These are phyloP conservation scores for Musa schizocarpa DNA, from an alignment of 176 grass and related monocot species.

Conservation along the genomic window DNA sequence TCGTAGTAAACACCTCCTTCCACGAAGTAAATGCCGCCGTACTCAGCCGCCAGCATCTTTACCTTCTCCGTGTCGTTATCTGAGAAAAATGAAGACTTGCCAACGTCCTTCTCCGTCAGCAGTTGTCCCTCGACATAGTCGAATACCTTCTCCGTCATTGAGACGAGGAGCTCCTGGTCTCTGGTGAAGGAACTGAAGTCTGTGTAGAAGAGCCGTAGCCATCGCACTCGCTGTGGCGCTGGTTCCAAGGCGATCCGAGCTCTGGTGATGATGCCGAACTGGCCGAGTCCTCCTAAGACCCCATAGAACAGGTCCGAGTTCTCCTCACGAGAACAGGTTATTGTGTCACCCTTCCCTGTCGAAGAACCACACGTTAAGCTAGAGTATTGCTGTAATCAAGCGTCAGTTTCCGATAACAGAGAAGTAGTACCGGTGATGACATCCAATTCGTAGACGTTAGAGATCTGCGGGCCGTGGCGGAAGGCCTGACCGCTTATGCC, in stretches of 20 bases:
- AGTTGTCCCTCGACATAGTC: constrained; percentile 54
- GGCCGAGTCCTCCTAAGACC: constrained; percentile 43
- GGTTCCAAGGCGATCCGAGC: constrained; percentile 36
- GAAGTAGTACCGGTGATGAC: constrained; percentile 49
- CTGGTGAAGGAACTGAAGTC: constrained; percentile 29
- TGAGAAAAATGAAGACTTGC: constrained; percentile 45
- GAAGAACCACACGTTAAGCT: neutral
- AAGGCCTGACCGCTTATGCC: constrained; percentile 58
- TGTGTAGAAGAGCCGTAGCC: constrained; percentile 39
- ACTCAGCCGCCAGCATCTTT: constrained; percentile 16
- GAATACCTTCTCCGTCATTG: constrained; percentile 2
- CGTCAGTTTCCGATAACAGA: too few relatives aligned
- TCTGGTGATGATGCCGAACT: constrained; percentile 52
- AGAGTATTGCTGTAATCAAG: too few relatives aligned
- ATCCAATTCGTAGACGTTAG: constrained; percentile 58
- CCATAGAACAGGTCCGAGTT: constrained; percentile 54
- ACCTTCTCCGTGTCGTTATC: constrained; percentile 22
- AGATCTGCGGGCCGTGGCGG: constrained; percentile 56
- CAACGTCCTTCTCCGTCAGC: constrained; percentile 20
- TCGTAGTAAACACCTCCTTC: constrained; percentile 45
- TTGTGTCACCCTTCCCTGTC: constrained; percentile 44
- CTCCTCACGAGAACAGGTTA: constrained; percentile 31
- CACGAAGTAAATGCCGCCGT: constrained; percentile 20
- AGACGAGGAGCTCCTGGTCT: constrained; percentile 45
- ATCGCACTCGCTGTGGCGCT: constrained; percentile 24